phyloP scores from a whole-genome alignment of 2,329 filamentous ascomycete species.

The Endocalyx cinctus region DNA sequence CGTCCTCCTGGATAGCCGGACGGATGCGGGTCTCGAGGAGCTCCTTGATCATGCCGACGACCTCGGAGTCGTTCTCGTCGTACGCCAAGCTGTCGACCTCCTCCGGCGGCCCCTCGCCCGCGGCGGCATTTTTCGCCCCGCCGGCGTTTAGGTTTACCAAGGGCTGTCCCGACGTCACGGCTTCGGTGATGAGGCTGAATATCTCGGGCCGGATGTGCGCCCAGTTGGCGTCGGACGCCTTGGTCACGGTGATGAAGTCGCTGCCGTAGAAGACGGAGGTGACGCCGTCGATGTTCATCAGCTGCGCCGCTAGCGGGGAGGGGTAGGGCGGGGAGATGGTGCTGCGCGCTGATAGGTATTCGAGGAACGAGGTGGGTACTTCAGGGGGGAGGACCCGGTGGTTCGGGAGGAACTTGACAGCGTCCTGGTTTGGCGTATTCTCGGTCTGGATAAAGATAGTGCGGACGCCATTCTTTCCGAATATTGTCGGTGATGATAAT shows the following conservation, averaged over 20 bases:
- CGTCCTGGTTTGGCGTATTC: constrained; percentile 88
- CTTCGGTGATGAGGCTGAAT: constrained; percentile 91
- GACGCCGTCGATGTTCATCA: constrained; percentile 94
- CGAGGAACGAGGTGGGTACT: constrained; percentile 73
- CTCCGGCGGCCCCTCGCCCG: constrained; percentile 39
- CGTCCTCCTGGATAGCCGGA: constrained; percentile 94
- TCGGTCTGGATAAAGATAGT: constrained; percentile 99
- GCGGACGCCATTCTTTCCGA: constrained; percentile 50
- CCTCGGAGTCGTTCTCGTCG: constrained; percentile 87
- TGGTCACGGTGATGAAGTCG: constrained; percentile 97
- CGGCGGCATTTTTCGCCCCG: constrained; percentile 22
- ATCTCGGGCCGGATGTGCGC: constrained; percentile 92
- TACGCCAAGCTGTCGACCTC: constrained; percentile 73
- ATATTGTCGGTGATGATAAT: constrained; percentile 19
- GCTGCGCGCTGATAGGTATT: constrained; percentile 84
- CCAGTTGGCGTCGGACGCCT: constrained; percentile 84
- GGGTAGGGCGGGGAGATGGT: constrained; percentile 86
- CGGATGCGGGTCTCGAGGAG: constrained; percentile 90
- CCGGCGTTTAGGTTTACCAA: constrained; percentile 67
- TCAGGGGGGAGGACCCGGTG: constrained; percentile 74
- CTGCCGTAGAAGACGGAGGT: constrained; percentile 88
- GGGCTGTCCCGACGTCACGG: constrained; percentile 75
- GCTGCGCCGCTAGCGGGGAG: constrained; percentile 81
- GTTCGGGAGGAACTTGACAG: constrained; percentile 94
- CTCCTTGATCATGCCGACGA: constrained; percentile 98